Percentiles rank a stretch among this genome's conserved stretches.
Conservation (phyloP, 2,329 filamentous ascomycete genomes). For the Penicillium corylophilum region DNA sequence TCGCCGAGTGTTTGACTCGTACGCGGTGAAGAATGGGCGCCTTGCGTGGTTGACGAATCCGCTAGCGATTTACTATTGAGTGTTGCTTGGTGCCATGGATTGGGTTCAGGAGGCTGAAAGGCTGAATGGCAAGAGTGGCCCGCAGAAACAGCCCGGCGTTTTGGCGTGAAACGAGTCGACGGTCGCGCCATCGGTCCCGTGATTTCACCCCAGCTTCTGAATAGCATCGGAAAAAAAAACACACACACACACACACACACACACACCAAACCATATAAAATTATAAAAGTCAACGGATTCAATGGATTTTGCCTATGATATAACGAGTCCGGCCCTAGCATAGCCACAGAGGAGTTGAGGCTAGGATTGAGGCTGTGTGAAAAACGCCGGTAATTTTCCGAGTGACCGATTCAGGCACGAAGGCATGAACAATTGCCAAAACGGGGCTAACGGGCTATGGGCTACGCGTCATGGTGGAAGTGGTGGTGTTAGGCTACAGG, state of each 20-base stretch:
- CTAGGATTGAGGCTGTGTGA: conserved; percentile 7
- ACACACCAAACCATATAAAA: too few relatives aligned
- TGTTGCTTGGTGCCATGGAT: neutral
- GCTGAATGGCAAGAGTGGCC: neutral
- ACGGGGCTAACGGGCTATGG: neutral
- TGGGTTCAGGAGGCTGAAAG: neutral
- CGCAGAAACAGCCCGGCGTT: neutral
- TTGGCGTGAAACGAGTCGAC: neutral
- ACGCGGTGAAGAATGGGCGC: neutral
- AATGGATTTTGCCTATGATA: neutral
- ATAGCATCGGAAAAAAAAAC: neutral
- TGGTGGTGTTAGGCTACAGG: neutral
- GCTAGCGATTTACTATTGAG: neutral
- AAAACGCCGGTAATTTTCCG: conserved; percentile 9
- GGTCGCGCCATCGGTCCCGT: conserved; percentile 4
- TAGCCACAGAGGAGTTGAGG: conserved; percentile 1
- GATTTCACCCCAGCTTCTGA: neutral
- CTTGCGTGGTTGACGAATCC: neutral
- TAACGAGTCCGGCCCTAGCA: neutral
- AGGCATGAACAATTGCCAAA: neutral
- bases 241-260: too few relatives aligned
- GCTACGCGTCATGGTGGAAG: neutral
- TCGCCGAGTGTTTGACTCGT: neutral
- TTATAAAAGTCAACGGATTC: neutral
- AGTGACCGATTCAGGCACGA: neutral